A percentile compares a stretch with the other conserved stretches of the same genome.
Evolutionary conservation across 768 basidiomycete species (phyloP).

Genomic region (Hysterangium stoloniferum): DNA sequence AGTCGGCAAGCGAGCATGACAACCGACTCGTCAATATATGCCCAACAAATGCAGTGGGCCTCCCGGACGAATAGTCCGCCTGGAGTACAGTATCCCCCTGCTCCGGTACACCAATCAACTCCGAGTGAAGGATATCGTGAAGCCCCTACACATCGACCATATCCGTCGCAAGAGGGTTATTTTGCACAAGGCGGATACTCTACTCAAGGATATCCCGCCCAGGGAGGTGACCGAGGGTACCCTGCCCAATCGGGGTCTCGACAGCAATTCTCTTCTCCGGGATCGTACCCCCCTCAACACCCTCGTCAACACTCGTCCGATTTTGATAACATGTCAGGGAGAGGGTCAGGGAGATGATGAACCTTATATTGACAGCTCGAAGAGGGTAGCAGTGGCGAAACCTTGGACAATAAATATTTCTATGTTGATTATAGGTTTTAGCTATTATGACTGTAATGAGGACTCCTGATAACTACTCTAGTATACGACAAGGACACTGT

Average conservation of each 20-base stretch:
- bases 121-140: slow-evolving; percentile 37
- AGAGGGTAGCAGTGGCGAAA: no score
- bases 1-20: slow-evolving; percentile 2
- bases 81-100: slow-evolving; percentile 6
- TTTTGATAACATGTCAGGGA: neutral
- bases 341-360: neutral
- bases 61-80: neutral
- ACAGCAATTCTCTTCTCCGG: neutral
- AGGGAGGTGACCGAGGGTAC: no score
- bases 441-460: no score
- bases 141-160: slow-evolving; percentile 57
- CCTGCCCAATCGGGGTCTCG: neutral
- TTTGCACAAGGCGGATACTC: neutral
- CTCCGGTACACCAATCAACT: slow-evolving; percentile 1
- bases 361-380: neutral
- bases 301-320: neutral
- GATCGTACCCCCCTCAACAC: no score
- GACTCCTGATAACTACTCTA: no score
- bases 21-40: slow-evolving; percentile 1
- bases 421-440: no score
- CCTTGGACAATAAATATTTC: no score
- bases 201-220: neutral
- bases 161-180: slow-evolving; percentile 14
- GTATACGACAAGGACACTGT: no score
- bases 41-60: neutral